Conservation (phyloP, 169 alveolate species). For the Plasmodium inui region DNA sequence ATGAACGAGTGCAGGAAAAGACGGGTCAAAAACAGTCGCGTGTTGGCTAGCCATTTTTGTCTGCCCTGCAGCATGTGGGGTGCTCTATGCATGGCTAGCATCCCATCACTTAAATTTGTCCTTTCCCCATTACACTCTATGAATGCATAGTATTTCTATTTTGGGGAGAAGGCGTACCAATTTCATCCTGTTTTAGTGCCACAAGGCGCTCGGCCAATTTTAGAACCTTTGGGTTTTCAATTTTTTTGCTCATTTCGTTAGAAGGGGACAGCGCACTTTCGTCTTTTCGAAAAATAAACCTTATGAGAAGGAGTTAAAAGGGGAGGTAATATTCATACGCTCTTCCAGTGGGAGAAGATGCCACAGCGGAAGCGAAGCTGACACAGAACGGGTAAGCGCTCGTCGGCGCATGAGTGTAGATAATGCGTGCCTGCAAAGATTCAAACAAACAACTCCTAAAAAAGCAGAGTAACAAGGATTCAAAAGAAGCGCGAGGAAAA, state of each 20-base stretch:
- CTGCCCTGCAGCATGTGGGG: neutral
- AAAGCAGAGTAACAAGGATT: neutral
- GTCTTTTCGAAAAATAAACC: conserved; percentile 12
- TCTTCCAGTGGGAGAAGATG: neutral
- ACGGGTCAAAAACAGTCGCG: neutral
- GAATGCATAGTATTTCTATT: neutral
- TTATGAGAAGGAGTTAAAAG: neutral
- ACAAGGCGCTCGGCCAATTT: conserved; percentile 50
- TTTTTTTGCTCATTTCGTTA: conserved; percentile 55
- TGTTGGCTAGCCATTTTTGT: neutral
- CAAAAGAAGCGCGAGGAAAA: neutral
- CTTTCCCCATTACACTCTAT: neutral
- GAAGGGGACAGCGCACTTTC: neutral
- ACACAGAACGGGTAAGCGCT: neutral
- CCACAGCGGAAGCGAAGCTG: neutral
- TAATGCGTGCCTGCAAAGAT: neutral
- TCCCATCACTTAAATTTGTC: neutral
- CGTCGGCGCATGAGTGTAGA: neutral
- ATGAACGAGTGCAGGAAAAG: neutral
- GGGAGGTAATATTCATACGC: neutral
- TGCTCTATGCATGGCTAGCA: neutral
- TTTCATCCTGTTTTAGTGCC: conserved; percentile 70
- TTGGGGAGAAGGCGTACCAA: conserved; percentile 8
- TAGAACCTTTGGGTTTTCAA: conserved; percentile 38
- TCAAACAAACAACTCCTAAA: neutral